Base-by-base conservation (phyloP, 129 eudicot species). In the Heracleum sosnowskyi region DNA sequence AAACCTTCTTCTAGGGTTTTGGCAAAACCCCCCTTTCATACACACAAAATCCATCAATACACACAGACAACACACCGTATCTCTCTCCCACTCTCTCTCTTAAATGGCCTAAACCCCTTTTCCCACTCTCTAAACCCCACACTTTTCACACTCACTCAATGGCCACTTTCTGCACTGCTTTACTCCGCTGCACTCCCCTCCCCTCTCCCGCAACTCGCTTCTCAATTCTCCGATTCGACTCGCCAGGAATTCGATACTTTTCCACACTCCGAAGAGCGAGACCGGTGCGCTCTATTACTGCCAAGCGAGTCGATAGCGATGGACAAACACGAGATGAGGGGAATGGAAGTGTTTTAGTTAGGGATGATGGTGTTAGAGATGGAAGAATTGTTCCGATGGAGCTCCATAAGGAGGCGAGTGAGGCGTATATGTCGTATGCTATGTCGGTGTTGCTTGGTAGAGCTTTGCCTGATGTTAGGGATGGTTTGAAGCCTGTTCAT, bases 401-500 rank as follows among this genome's bases (percentile, higher is more conserved):
- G 89, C 92, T 94, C 57, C 97, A 94, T 74, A 91, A 88, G 82
- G 98, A 95, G 89, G 98, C 98, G 0, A 95, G 92, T 2, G 96
- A 95, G 76, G 97, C 98, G 10, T 95, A 95, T 77, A 91, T 91
- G 93, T 81, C 98, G 20, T 95, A 95, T 46, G 97, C 97, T 0
- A 95, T 95, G 98, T 95, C 97, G 12, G 98, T 95, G 72, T 82
- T 95, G 77, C 86, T 95, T 33, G 98, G 98, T 8, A 84, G 98
- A 18, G 97, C 98, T 0, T 83, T 95, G 82, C 98, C 98, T 0
- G 98, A 95, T 87, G 93, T 90, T 78, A 87, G 98, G 17, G 98
- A 94, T 47, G 98, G 98, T 73, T 84, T 94, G 83, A 94, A 94
- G 92, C 98, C 98, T 0, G 98, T 94, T 51, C 98, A 94, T 69